These are phyloP conservation scores for Phaffia australis DNA, from an alignment of 768 basidiomycete species.

Conservation along the genomic window DNA sequence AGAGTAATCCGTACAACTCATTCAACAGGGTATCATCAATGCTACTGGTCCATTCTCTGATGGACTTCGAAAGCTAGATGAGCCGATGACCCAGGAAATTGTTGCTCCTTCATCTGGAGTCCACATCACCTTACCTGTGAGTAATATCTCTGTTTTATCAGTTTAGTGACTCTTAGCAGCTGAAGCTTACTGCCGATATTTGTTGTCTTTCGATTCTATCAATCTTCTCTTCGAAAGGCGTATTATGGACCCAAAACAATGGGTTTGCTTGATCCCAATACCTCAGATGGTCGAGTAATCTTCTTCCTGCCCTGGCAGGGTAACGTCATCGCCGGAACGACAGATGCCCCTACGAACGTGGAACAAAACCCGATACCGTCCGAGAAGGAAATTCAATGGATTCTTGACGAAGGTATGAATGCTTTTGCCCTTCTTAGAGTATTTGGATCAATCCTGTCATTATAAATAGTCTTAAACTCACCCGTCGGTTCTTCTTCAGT, in stretches of 20 bases:
- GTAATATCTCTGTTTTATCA: constrained; percentile 9
- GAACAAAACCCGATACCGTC: constrained; percentile 63
- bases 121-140: constrained; percentile 77
- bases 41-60: constrained; percentile 94
- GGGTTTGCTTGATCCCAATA: constrained; percentile 83
- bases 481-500: constrained; percentile 39
- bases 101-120: constrained; percentile 87
- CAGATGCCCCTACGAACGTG: constrained; percentile 69
- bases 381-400: constrained; percentile 95
- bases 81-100: constrained; percentile 52
- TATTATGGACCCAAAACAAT: constrained; percentile 88
- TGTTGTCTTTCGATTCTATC: constrained; percentile 34
- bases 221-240: constrained; percentile 32
- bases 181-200: no score
- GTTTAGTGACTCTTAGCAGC: no score
- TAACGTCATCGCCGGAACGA: constrained; percentile 88
- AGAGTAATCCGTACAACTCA: background rate
- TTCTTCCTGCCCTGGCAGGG: constrained; percentile 99
- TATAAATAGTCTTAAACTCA: background rate
- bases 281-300: constrained; percentile 92
- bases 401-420: constrained; percentile 60
- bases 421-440: background rate
- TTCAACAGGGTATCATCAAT: constrained; percentile 73
- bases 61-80: constrained; percentile 66
- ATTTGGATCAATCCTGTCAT: background rate